Evolutionary conservation across 495 filamentous ascomycete species (phyloP), one percentile per base, ranked within the genome.

Genomic region (Podospora australis): DNA sequence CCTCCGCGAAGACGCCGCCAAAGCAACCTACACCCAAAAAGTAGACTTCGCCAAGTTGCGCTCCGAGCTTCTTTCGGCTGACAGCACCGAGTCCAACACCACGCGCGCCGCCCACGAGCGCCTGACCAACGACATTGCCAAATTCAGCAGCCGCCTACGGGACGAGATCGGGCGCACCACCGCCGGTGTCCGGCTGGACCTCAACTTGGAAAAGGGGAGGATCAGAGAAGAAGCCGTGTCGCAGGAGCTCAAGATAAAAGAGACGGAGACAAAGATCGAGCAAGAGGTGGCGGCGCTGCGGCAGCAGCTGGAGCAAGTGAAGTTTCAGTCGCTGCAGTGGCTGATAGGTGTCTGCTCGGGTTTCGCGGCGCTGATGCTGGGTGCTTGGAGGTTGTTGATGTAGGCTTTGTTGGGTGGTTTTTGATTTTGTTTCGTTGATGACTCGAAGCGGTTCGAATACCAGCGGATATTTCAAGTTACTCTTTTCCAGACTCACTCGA

Each of bases 41-140:
- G 94, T 99, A 47, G 92, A 99, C 70, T 97, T 99, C 58, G 88
- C 92, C n/a, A 96, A 97, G 73, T 81, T 97, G 16, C 88, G 92
- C 62, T 91, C 88, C 21, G 92, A 99, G 66, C 80, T 99, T 2
- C 79, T 95, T 0, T 86, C 86, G 8, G 80, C 89, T 4, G 94
- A 99, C 68, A 89, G 85, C 35, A 90, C 86, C 39, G 92, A 99
- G 70, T 81, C 84, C 2, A 83, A 86, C 56, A 81, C 91, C 17
- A 95, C 94, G 6, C 86, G 86, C 24, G 83, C 86, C 3, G 87
- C 88, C 5, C 90, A 99, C 67, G 92, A 99, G 67, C 84, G 88
- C 16, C 75, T 99, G 45, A 86, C 88, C 16, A 95, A 95, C 54
- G 92, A 99, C 63, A 81, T 99, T 41, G 86, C 90, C 34, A 96